These are phyloP conservation scores for Colletotrichum sp. DNA, from an alignment of 2,329 filamentous ascomycete species.

Conservation along the genomic window DNA sequence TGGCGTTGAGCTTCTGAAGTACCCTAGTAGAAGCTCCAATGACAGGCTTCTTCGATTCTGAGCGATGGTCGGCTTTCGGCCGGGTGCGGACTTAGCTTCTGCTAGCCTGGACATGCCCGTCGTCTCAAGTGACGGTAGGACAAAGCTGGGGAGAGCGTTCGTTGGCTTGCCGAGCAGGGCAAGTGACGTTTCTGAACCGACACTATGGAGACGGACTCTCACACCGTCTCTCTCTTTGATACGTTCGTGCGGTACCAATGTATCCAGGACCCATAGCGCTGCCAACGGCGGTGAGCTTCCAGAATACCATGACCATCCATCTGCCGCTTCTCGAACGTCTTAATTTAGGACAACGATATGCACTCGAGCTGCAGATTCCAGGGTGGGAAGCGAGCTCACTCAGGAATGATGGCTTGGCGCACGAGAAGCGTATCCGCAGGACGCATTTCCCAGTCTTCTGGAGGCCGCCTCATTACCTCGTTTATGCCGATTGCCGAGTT, in stretches of 20 bases:
- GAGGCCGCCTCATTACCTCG: neutral
- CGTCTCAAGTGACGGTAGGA: conserved; percentile 4
- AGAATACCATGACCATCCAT: neutral
- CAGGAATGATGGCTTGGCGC: neutral
- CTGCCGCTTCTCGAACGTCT: conserved; percentile 19
- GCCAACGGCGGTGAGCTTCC: conserved; percentile 16
- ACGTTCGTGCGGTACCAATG: neutral
- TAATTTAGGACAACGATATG: conserved; percentile 2
- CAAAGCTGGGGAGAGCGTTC: neutral
- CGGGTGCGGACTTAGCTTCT: neutral
- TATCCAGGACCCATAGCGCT: neutral
- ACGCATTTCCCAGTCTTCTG: neutral
- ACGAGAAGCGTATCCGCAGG: neutral
- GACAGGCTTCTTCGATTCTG: neutral
- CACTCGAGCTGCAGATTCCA: neutral
- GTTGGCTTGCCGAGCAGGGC: neutral
- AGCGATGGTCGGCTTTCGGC: neutral
- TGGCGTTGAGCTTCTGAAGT: neutral
- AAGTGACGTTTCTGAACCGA: neutral
- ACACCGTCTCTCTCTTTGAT: neutral
- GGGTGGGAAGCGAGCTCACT: neutral
- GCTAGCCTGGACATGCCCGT: neutral
- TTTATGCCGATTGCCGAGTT: neutral
- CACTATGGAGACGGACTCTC: neutral
- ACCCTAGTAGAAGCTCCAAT: neutral